These are phyloP conservation scores for Solanum phureja DNA, from an alignment of 257 asterid species.

Conservation along the genomic window DNA sequence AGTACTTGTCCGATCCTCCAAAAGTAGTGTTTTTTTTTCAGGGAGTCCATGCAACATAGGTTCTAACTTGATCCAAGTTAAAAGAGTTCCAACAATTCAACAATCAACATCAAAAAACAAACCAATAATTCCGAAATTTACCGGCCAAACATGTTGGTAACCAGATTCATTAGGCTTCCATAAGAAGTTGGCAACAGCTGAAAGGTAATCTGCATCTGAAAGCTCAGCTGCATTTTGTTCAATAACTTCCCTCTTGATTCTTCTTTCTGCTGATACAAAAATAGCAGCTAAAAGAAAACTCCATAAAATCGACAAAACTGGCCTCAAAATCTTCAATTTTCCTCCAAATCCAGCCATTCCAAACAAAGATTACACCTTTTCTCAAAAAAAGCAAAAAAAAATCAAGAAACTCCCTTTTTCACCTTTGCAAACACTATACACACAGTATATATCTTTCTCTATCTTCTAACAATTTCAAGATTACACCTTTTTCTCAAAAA, in stretches of 20 bases:
- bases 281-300: constrained; percentile 64
- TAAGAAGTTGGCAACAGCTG: constrained; percentile 34
- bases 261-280: constrained; percentile 80
- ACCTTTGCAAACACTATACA: not conserved
- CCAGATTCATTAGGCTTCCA: constrained; percentile 64
- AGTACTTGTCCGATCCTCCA: not conserved
- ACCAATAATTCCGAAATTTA: constrained; percentile 16
- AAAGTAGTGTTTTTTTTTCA: not conserved
- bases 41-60: not conserved
- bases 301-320: constrained; percentile 47
- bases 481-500: not conserved
- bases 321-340: constrained; percentile 51
- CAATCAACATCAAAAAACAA: not conserved
- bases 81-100: not conserved
- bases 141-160: constrained; percentile 95
- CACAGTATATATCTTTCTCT: not conserved
- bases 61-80: not conserved
- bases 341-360: constrained; percentile 44
- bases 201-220: constrained; percentile 27
- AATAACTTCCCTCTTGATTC: constrained; percentile 32
- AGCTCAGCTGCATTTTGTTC: constrained; percentile 11
- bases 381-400: not conserved
- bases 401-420: not conserved
- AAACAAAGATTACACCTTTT: not conserved
- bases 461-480: not conserved